These are phyloP conservation scores for Anethum foeniculum DNA, from an alignment of 140 eudicot species.

Conservation along the genomic window DNA sequence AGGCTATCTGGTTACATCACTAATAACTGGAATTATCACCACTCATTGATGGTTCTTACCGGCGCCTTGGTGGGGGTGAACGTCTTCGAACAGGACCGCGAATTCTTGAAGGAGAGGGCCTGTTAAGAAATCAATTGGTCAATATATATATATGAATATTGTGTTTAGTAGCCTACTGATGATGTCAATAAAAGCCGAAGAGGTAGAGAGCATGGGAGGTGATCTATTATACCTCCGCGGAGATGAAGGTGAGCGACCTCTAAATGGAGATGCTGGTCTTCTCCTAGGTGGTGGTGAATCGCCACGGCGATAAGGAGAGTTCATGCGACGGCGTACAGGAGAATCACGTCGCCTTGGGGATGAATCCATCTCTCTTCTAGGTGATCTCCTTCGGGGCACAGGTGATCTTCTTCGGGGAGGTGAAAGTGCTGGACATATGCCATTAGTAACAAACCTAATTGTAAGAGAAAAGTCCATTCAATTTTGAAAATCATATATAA, in stretches of 20 bases:
- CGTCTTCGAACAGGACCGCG: conserved; percentile 91
- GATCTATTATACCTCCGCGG: conserved; percentile 73
- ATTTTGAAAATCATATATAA: neutral
- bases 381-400: conserved; percentile 14
- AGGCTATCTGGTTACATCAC: neutral
- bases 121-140: conserved; percentile 16
- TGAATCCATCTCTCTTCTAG: conserved; percentile 13
- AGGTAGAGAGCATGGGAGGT: conserved; percentile 45
- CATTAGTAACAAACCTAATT: neutral
- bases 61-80: conserved; percentile 82
- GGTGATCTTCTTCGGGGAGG: conserved; percentile 86
- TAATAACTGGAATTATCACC: neutral
- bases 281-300: conserved; percentile 81
- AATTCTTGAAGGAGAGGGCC: conserved; percentile 69
- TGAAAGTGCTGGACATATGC: conserved; percentile 50
- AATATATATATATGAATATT: neutral
- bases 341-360: conserved; percentile 23
- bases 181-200: neutral
- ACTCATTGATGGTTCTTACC: conserved; percentile 33
- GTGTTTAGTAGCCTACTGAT: neutral
- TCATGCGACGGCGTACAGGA: conserved; percentile 59
- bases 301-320: conserved; percentile 55
- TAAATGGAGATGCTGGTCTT: conserved; percentile 68
- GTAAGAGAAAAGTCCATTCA: conserved; percentile 15
- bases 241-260: conserved; percentile 91